phyloP scores from a whole-genome alignment of 306 rosid genomes.

The Gleditsia sinensis region DNA sequence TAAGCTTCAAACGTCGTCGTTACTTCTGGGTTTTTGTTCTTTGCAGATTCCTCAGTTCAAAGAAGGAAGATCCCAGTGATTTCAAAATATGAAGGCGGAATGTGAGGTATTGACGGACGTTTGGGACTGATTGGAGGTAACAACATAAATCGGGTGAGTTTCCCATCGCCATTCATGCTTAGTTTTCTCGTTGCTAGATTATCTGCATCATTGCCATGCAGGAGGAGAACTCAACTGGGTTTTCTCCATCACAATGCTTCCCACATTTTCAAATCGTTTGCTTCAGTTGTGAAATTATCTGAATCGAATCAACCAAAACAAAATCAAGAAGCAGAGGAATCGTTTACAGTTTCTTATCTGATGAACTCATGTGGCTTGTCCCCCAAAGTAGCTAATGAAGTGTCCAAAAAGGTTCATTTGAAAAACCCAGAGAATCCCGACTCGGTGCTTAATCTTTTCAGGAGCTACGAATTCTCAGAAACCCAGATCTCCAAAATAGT shows the following conservation, averaged over 20 bases:
- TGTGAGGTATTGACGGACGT: background rate
- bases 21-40: too few relatives aligned
- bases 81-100: too few relatives aligned
- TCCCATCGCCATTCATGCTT: background rate
- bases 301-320: background rate
- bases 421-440: background rate
- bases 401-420: constrained; percentile 15
- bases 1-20: too few relatives aligned
- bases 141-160: background rate
- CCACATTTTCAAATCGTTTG: background rate
- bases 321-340: background rate
- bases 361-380: constrained; percentile 40
- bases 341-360: background rate
- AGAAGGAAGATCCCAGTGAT: too few relatives aligned
- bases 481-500: constrained; percentile 35
- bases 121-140: background rate
- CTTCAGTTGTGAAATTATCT: background rate
- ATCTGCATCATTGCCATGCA: background rate
- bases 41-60: too few relatives aligned
- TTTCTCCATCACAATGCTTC: constrained; percentile 2
- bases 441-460: constrained; percentile 21
- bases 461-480: constrained; percentile 15
- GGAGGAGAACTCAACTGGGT: background rate
- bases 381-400: constrained; percentile 15
- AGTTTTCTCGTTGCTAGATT: constrained; percentile 22